Base-by-base conservation (phyloP, 2,329 filamentous ascomycete genomes). In the Stachybotrys echinatus region DNA sequence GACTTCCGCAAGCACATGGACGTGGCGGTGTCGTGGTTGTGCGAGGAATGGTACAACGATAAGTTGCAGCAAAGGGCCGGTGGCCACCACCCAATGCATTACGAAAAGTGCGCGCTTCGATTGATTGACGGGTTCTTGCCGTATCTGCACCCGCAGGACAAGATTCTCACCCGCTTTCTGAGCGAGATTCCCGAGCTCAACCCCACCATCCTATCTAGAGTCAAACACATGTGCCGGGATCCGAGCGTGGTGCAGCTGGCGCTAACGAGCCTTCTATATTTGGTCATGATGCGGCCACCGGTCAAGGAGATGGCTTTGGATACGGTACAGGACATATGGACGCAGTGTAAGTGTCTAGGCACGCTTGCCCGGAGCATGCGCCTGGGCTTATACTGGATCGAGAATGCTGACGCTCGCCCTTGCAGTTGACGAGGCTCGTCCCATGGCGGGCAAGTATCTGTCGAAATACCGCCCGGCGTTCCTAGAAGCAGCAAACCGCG, bases 31-130 rank as follows among this genome's bases (percentile, higher is more conserved):
- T 85, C 87, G 7, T 99, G 94, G 94, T 77, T 99, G 17, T 95
- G 87, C 59, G 94, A 99, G 67, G 94, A 99, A 70, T 99, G 94
- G 92, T 97, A 96, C 68, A 95, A 92, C 60, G 92, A 97, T 65
- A 84, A 68, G 66, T 70, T 73, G 55, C 71, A 65, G 53, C 72
- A 62, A 50, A 74, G 67, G 48, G 62, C 63, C n/a, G 67, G 66
- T 31, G 65, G 65, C 12, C 73, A 77, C 39, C 76, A 77, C 7
- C 75, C 80, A 3, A 63, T 79, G 31, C 81, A 94, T 65, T 96
- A 96, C 67, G 84, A 90, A 52, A 83, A 83, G 61, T 95, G 88
- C 80, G 83, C 84, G 3, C 69, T 92, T 53, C 86, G 85, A 52
- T 76, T 97, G n/a, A 76, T 99, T 18, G 91, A 96, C 62, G 88